A percentile compares a stretch with the other conserved stretches of the same genome.
Evolutionary conservation across 2,329 filamentous ascomycete genomes (phyloP).

Genomic region (Cladorrhinum sp.): DNA sequence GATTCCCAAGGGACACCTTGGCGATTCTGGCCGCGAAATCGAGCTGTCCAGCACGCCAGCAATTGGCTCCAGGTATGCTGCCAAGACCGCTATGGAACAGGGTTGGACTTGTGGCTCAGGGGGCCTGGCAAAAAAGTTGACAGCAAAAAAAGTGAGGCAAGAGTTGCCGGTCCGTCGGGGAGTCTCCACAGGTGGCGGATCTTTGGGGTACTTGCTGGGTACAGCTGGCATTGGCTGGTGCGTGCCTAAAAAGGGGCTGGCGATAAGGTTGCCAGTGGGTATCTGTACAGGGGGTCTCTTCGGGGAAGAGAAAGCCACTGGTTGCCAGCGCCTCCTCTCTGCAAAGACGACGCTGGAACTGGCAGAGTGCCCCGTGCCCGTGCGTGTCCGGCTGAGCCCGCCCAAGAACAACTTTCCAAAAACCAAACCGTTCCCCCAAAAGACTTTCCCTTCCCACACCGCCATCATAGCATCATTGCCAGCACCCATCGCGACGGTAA

Average conservation of each 20-base stretch:
- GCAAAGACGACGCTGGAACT: background rate
- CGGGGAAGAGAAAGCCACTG: background rate
- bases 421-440: constrained; percentile 28
- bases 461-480: constrained; percentile 28
- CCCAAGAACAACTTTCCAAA: constrained; percentile 32
- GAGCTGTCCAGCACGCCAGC: background rate
- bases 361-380: constrained; percentile 19
- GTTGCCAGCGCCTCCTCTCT: background rate
- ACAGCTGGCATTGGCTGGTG: background rate
- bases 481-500: constrained; percentile 25
- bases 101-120: constrained; percentile 2
- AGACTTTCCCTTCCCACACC: constrained; percentile 29
- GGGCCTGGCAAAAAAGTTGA: background rate
- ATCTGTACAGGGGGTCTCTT: constrained; percentile 5
- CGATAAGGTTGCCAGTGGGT: constrained; percentile 19
- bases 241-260: constrained; percentile 9
- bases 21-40: constrained; percentile 18
- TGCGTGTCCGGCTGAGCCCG: constrained; percentile 22
- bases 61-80: constrained; percentile 12
- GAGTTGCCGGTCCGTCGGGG: constrained; percentile 1
- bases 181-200: background rate
- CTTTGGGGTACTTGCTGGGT: constrained; percentile 3
- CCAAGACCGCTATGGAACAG: constrained; percentile 1
- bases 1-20: constrained; percentile 26
- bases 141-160: constrained; percentile 5